Percentiles rank a stretch among this genome's conserved stretches.
phyloP scores from a whole-genome alignment of 352 stramenopile species.

The Hyphochytrium catenoides region DNA sequence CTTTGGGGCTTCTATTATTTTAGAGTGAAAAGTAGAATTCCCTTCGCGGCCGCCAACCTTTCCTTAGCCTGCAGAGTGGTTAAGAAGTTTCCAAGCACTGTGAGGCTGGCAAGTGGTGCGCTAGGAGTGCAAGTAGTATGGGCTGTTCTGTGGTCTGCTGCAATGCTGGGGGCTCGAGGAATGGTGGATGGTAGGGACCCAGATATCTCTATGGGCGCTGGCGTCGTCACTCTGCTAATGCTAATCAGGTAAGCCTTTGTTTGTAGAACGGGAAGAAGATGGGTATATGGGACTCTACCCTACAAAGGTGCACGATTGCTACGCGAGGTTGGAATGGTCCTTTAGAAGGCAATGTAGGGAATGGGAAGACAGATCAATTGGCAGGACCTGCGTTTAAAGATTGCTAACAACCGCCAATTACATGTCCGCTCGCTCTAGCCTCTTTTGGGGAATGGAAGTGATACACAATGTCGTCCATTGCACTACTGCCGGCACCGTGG shows the following conservation, averaged over 20 bases:
- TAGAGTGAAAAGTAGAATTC: conserved; percentile 27
- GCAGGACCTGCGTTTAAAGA: background rate
- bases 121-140: conserved; percentile 29
- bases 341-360: no score
- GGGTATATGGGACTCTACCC: no score
- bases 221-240: conserved; percentile 54
- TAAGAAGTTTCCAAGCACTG: conserved; percentile 31
- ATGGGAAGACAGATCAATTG: no score
- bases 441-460: conserved; percentile 60
- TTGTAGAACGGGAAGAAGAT: no score
- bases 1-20: conserved; percentile 34
- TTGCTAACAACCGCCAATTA: background rate
- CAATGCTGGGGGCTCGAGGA: conserved; percentile 35
- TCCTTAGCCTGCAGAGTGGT: conserved; percentile 35
- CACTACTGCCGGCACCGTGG: conserved; percentile 34
- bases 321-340: no score
- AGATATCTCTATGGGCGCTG: conserved; percentile 18
- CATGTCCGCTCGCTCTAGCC: conserved; percentile 12
- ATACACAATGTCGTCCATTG: conserved; percentile 61
- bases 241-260: conserved; percentile 26
- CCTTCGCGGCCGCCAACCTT: conserved; percentile 50
- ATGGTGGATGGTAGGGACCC: conserved; percentile 21
- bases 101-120: conserved; percentile 31
- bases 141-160: conserved; percentile 44
- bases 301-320: no score